Evolutionary conservation across 176 grass and related monocot genomes (phyloP).

Genomic region (Lolium perenne): DNA sequence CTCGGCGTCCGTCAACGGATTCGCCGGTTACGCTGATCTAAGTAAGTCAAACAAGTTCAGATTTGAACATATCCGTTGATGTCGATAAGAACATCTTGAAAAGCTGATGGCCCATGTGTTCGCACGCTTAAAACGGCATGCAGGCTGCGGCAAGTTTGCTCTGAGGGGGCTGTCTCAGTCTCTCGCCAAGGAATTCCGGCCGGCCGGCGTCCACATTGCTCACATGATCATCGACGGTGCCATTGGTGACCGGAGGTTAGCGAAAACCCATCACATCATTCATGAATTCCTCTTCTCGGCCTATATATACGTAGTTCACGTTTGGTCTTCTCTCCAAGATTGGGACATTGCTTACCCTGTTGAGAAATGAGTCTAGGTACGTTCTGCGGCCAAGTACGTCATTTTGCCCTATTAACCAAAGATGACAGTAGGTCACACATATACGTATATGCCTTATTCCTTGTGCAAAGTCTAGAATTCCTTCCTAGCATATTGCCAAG

Average conservation of each 20-base stretch:
- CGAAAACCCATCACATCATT: background rate
- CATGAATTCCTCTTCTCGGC: background rate
- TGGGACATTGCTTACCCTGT: background rate
- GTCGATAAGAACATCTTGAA: background rate
- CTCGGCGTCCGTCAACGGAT: constrained; percentile 68
- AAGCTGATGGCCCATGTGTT: background rate
- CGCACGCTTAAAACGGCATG: constrained; percentile 12
- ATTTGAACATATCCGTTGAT: background rate
- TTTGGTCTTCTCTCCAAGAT: background rate
- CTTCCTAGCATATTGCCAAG: constrained; percentile 3
- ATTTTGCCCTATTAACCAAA: background rate
- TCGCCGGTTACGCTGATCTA: constrained; percentile 64
- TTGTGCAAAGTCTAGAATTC: background rate
- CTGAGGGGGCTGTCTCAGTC: constrained; percentile 79
- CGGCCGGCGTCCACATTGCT: constrained; percentile 79
- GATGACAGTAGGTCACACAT: background rate
- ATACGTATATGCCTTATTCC: background rate
- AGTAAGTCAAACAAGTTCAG: constrained; percentile 44
- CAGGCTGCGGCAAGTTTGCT: constrained; percentile 90
- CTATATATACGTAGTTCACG: background rate
- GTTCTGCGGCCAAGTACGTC: background rate
- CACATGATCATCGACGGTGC: constrained; percentile 83
- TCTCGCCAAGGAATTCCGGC: constrained; percentile 78
- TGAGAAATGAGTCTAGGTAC: background rate
- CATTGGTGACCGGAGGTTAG: constrained; percentile 70